These are phyloP conservation scores for Torulaspora maleeae DNA, from an alignment of 805 yeast genomes.

Conservation along the genomic window DNA sequence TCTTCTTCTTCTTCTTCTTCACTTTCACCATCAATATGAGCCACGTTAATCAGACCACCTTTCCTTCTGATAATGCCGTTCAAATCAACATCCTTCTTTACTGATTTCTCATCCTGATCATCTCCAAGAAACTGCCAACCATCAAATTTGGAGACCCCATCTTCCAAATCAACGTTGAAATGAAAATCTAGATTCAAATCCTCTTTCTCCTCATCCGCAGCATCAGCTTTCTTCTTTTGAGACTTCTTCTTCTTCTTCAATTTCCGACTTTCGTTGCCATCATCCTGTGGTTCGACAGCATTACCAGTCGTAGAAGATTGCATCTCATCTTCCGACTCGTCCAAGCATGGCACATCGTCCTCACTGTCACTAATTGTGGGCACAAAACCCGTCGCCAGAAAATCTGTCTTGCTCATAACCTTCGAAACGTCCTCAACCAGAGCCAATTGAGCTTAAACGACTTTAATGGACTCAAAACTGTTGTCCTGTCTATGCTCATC, in stretches of 20 bases:
- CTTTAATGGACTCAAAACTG: not conserved
- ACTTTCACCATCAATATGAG: slow-evolving; percentile 40
- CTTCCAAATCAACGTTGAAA: slow-evolving; percentile 62
- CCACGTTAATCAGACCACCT: slow-evolving; percentile 65
- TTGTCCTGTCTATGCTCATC: slow-evolving; percentile 17
- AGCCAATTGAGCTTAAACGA: not conserved
- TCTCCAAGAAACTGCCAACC: slow-evolving; percentile 81
- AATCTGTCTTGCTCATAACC: slow-evolving; percentile 5
- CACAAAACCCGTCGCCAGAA: slow-evolving; percentile 42
- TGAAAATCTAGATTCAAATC: slow-evolving; percentile 71
- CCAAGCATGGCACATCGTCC: slow-evolving; percentile 56
- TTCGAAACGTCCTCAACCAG: not conserved
- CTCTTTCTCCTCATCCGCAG: slow-evolving; percentile 40
- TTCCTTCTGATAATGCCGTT: slow-evolving; percentile 83
- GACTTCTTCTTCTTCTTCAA: slow-evolving; percentile 22
- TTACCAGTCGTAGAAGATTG: slow-evolving; percentile 29
- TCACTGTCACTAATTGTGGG: slow-evolving; percentile 76
- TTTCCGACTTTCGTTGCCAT: slow-evolving; percentile 1
- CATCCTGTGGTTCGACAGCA: slow-evolving; percentile 20
- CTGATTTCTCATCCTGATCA: slow-evolving; percentile 17
- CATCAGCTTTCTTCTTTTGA: slow-evolving; percentile 23
- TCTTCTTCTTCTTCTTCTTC: slow-evolving; percentile 40
- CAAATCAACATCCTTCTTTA: slow-evolving; percentile 67
- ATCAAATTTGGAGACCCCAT: slow-evolving; percentile 43
- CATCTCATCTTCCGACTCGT: slow-evolving; percentile 41